Conservation (phyloP, 345 rosid species). For the Acer negundo region DNA sequence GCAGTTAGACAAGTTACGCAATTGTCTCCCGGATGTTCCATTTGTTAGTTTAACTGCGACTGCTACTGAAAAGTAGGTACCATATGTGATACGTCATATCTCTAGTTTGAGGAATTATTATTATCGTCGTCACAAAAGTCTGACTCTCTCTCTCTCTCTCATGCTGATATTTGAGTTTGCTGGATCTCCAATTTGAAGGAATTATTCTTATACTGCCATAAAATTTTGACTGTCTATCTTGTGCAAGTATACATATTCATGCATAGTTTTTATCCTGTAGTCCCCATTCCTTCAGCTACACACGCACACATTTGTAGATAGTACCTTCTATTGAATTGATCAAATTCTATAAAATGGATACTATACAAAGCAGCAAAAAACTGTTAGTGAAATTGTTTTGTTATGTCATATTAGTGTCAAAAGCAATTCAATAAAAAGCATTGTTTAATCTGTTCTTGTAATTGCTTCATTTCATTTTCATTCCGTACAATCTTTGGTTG, state of each 20-base stretch:
- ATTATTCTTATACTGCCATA: background rate
- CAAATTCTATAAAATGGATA: background rate
- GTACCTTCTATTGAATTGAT: background rate
- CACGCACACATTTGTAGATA: background rate
- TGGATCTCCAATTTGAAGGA: background rate
- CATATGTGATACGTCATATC: background rate
- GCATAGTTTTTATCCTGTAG: background rate
- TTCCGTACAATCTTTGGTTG: background rate
- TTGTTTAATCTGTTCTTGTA: background rate
- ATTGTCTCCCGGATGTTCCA: constrained; percentile 39
- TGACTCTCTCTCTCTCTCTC: background rate
- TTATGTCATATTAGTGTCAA: background rate
- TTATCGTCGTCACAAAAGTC: background rate
- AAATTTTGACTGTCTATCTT: background rate
- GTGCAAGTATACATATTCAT: background rate
- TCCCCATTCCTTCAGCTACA: too few relatives aligned
- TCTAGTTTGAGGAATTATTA: background rate
- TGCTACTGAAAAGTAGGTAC: constrained; percentile 46
- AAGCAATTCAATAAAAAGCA: background rate
- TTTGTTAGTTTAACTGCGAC: constrained; percentile 56
- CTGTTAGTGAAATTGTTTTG: background rate
- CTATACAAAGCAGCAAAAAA: background rate
- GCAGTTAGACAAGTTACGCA: constrained; percentile 40
- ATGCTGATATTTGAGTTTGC: background rate
- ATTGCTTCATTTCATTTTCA: background rate